Conservation (phyloP, 495 filamentous ascomycete genomes). For the Articulospora tetracladia region DNA sequence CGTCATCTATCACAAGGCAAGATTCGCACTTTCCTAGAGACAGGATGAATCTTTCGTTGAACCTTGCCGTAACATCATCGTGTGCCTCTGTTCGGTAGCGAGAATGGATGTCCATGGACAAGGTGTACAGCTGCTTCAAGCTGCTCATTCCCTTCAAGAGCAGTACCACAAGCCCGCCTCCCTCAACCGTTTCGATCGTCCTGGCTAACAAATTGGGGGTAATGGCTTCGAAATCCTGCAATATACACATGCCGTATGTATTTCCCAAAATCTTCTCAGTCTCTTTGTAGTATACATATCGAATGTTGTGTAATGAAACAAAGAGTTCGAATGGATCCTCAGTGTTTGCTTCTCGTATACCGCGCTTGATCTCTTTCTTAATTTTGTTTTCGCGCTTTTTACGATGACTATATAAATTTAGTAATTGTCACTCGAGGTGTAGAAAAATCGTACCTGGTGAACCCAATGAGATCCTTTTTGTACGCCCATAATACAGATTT, state of each 20-base stretch:
- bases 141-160: conserved; percentile 95
- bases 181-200: conserved; percentile 97
- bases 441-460: conserved; percentile 53
- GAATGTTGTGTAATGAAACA: conserved; percentile 92
- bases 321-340: conserved; percentile 99
- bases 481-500: conserved; percentile 99
- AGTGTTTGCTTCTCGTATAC: conserved; percentile 88
- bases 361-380: conserved; percentile 95
- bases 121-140: conserved; percentile 93
- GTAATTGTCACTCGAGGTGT: not conserved
- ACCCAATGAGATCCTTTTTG: conserved; percentile 94
- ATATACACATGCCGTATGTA: conserved; percentile 97
- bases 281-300: conserved; percentile 99
- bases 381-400: conserved; percentile 98
- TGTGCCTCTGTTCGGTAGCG: conserved; percentile 96
- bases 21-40: conserved; percentile 91
- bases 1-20: conserved; percentile 95
- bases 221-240: conserved; percentile 97
- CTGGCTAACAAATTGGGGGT: conserved; percentile 93
- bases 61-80: conserved; percentile 89
- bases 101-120: conserved; percentile 98
- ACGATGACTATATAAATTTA: conserved; percentile 58
- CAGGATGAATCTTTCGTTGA: conserved; percentile 97
- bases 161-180: conserved; percentile 86
- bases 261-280: conserved; percentile 99